Base-by-base conservation (phyloP, 164 flowering plant species). In the Stephania japonica region DNA sequence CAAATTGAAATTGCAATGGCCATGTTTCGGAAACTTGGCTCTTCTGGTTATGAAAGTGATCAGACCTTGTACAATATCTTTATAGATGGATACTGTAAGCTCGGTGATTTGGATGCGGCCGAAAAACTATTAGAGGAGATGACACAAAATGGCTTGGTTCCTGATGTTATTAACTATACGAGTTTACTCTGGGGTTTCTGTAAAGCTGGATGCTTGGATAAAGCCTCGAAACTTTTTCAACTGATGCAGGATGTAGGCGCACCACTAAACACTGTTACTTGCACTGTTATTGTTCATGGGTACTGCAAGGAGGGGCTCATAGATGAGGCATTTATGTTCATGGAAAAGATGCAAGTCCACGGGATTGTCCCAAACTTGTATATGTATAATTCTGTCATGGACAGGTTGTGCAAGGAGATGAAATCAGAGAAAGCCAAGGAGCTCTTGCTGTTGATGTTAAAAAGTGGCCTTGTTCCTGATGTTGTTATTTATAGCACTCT, bases 371-470 rank as follows among this genome's bases (percentile, higher is more conserved):
- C 85, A 0, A 84, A 85, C 59, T 27, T 81, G 44, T 80, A 72
- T 72, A 81, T 87, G 0, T 90, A 82, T 73, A 79, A 67, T 78
- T 68, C 77, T 65, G 43, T 88, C 65, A 79, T 89, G 42, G 77
- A 81, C 26, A 66, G 76, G 65, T 74, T 88, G 42, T 85, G 88
- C 81, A 82, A 82, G 75, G 81, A 76, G 70, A 43, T 75, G 62
- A 80, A 81, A 53, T 26, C 81, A 12, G 73, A 81, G 65, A 73
- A 63, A 69, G 89, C 86, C 63, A 76, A 68, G 76, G 85, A 83
- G 42, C 44, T 88, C 24, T 78, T 89, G n/a, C 77, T 86, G n/a
- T 26, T 65, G 18, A 85, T 90, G 93, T 78, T 85, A 27, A 81
- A 86, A 80, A 83, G 81, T 61, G 81, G 80, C 68, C 69, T 82